Evolutionary conservation across 2,329 filamentous ascomycete species (phyloP).

Genomic region (Ceratocystis papillata): DNA sequence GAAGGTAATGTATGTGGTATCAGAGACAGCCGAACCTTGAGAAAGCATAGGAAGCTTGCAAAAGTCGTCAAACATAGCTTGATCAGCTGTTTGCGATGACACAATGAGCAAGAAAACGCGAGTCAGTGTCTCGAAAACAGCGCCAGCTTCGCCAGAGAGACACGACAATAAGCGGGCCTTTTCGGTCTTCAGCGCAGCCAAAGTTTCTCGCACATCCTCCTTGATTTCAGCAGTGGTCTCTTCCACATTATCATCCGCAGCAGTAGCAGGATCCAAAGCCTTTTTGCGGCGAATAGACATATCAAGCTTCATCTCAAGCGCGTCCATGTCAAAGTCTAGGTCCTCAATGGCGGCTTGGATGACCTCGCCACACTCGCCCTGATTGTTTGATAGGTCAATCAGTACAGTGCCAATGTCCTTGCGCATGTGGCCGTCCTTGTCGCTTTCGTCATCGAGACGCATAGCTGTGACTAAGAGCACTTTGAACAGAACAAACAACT

Average conservation of each 20-base stretch:
- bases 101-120: conserved; percentile 48
- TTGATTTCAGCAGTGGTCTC: conserved; percentile 29
- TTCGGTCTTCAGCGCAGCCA: conserved; percentile 34
- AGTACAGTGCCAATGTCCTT: conserved; percentile 55
- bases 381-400: conserved; percentile 52
- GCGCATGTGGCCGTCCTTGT: conserved; percentile 46
- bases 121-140: conserved; percentile 48
- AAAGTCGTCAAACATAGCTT: conserved; percentile 39
- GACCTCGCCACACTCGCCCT: conserved; percentile 48
- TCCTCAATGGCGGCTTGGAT: conserved; percentile 57
- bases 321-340: conserved; percentile 59
- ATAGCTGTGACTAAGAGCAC: conserved; percentile 51
- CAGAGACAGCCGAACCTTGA: conserved; percentile 43
- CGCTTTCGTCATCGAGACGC: conserved; percentile 44
- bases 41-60: conserved; percentile 46
- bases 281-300: conserved; percentile 52
- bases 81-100: conserved; percentile 35
- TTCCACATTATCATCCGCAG: conserved; percentile 41
- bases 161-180: conserved; percentile 40
- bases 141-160: conserved; percentile 40
- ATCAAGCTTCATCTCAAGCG: conserved; percentile 63
- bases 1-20: conserved; percentile 62
- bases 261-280: conserved; percentile 39
- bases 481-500: conserved; percentile 55
- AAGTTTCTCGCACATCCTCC: conserved; percentile 34